phyloP scores from a whole-genome alignment of 768 basidiomycete species.

The Lentinula aciculospora region DNA sequence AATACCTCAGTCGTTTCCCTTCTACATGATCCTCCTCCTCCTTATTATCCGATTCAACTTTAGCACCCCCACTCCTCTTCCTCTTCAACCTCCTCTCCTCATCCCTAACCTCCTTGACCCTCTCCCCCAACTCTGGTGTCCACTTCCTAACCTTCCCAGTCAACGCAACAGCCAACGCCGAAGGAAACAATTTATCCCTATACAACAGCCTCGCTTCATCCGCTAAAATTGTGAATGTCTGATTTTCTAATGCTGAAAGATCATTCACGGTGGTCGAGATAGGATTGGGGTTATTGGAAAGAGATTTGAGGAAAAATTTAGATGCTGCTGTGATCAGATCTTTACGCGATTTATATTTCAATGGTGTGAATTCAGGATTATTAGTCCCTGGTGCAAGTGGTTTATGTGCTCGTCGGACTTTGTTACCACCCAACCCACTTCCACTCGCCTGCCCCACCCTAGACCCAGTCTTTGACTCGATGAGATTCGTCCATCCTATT shows the following conservation, averaged over 20 bases:
- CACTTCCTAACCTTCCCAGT: not conserved
- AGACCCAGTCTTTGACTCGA: not conserved
- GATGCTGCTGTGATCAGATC: not conserved
- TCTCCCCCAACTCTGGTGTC: not conserved
- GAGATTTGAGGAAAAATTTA: not conserved
- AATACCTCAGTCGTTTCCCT: not conserved
- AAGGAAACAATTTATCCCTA: not conserved
- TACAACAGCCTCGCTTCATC: not conserved
- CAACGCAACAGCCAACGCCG: not conserved
- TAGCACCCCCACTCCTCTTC: too few species aligned
- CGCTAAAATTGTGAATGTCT: not conserved
- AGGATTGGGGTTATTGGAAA: too few species aligned
- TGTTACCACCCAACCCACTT: too few species aligned
- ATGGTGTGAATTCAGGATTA: too few species aligned
- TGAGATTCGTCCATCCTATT: conserved; percentile 23
- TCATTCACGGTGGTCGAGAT: not conserved
- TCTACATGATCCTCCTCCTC: not conserved
- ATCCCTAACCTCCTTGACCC: not conserved
- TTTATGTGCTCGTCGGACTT: too few species aligned
- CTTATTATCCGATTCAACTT: not conserved
- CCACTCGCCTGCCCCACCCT: not conserved
- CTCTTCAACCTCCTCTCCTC: not conserved
- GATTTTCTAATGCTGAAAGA: not conserved
- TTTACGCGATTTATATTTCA: not conserved
- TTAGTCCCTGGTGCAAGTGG: too few species aligned